These are phyloP conservation scores for Colletotrichum paranaense DNA, from an alignment of 2,329 filamentous ascomycete genomes.

Conservation along the genomic window DNA sequence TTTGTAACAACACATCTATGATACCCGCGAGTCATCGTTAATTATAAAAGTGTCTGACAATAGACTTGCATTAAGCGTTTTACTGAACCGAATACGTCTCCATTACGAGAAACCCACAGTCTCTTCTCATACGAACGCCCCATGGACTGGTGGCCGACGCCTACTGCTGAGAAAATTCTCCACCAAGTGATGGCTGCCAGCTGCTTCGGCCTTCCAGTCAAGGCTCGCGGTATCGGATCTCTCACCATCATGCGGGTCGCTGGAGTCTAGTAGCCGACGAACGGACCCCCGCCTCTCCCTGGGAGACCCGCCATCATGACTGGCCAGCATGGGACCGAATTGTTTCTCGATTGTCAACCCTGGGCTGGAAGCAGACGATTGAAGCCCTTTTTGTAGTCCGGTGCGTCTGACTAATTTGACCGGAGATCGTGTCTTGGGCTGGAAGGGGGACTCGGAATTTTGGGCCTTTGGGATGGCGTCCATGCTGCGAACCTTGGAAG, in stretches of 20 bases:
- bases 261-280: background rate
- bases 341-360: constrained; percentile 17
- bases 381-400: background rate
- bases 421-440: constrained; percentile 18
- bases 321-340: constrained; percentile 4
- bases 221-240: background rate
- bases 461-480: background rate
- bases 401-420: constrained; percentile 22
- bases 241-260: background rate
- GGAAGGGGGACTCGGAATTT: background rate
- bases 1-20: background rate
- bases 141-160: constrained; percentile 53
- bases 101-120: background rate
- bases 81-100: background rate
- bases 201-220: constrained; percentile 45
- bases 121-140: constrained; percentile 45
- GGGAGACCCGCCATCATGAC: constrained; percentile 1
- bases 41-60: too few relatives aligned
- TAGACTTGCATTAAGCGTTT: background rate
- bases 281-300: background rate
- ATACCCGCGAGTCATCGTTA: background rate
- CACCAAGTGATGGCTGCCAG: constrained; percentile 64
- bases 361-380: constrained; percentile 21
- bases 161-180: constrained; percentile 65
- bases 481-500: constrained; percentile 2